These are phyloP conservation scores for Candida chilensis DNA, from an alignment of 805 yeast species.

Conservation along the genomic window DNA sequence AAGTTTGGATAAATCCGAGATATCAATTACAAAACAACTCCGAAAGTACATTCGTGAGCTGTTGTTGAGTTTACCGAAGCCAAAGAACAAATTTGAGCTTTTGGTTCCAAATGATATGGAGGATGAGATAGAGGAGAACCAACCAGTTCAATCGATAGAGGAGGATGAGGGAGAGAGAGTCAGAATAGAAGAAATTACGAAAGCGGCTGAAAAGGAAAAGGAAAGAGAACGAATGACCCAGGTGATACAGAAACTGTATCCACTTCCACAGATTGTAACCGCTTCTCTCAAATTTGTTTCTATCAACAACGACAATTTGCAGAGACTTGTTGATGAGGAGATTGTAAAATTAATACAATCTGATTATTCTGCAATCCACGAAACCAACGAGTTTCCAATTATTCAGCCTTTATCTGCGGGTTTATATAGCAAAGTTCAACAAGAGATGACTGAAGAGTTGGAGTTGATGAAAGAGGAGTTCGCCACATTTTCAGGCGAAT, in stretches of 20 bases:
- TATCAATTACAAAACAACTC: conserved; percentile 3
- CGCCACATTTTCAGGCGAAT: no score
- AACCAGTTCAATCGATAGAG: conserved; percentile 1
- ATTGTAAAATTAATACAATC: conserved; percentile 24
- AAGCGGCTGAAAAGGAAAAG: not conserved
- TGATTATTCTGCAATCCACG: no score
- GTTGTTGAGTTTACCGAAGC: conserved; percentile 23
- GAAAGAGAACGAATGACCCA: conserved; percentile 26
- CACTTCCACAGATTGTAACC: conserved; percentile 22
- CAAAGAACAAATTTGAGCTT: conserved; percentile 22
- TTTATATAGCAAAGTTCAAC: no score
- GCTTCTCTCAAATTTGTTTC: not conserved
- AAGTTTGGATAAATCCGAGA: conserved; percentile 7
- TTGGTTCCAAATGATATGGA: conserved; percentile 18
- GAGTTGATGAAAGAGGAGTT: no score
- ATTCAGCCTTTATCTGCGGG: no score
- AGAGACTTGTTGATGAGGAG: conserved; percentile 16
- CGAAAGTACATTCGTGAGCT: conserved; percentile 3
- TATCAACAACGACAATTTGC: not conserved
- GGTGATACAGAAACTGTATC: conserved; percentile 34
- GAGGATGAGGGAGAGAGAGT: conserved; percentile 11
- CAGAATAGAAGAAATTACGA: conserved; percentile 4
- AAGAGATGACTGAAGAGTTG: no score
- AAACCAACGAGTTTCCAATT: no score
- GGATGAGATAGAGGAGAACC: conserved; percentile 1